Evolutionary conservation across 352 stramenopile species (phyloP), one percentile per base, ranked within the genome.

Genomic region (Phytophthora hibernalis): DNA sequence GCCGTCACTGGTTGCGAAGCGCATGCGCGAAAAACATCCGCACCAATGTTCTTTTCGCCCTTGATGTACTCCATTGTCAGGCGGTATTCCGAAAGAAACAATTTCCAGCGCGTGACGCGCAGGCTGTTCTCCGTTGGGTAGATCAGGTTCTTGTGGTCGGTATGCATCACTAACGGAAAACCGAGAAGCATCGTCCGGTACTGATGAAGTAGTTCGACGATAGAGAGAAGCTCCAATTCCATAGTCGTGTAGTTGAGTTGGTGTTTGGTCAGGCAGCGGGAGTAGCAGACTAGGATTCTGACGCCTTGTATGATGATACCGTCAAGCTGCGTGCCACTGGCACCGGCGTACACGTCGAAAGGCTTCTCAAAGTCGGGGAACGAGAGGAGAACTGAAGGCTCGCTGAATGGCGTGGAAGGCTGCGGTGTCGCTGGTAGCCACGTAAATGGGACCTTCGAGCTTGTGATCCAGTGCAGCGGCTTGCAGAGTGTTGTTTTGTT

Each of bases 121-220:
- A 63, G n/a, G 15, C 43, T 54, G 0, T 12, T 51, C 28, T 52
- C 42, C 2, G 24, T 61, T 5, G n/a, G 54, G 40, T 51, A 61
- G 15, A 52, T 53, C 16, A 61, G 30, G 16, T 53, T 52, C 6
- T 55, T 63, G 44, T 55, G 31, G 37, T 63, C 55, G 6, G 55
- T 54, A 35, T 54, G 55, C 18, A 54, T 22, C 15, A 63, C 45
- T 11, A 63, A 21, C 33, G 44, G 43, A 18, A 54, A 63, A 20
- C 44, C 43, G 10, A 63, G 33, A 13, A 63, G 43, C 20, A 63
- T 54, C 3, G 53, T 52, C 9, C 38, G 38, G 15, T 54, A 54
- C 28, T 42, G 30, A 1, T 8, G 1, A 1, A 54, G 16, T 11
- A 54, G 31, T 10, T 43, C 48, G 3, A 54, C 48, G 5, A 54